These are phyloP conservation scores for Pestalotiopsis sp. DNA, from an alignment of 2,329 filamentous ascomycete species.

Conservation along the genomic window DNA sequence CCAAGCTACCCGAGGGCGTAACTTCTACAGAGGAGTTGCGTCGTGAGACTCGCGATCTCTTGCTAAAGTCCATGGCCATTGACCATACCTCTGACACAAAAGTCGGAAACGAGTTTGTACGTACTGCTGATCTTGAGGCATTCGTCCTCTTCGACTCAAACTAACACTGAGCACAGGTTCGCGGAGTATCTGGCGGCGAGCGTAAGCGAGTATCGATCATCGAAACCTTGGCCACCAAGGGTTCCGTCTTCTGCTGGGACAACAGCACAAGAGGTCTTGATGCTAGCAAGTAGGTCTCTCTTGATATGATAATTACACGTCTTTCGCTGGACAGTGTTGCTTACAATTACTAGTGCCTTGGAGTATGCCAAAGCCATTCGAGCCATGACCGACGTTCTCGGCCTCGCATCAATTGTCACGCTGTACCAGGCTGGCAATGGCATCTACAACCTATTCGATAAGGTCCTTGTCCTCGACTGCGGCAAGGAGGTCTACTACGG, in stretches of 20 bases:
- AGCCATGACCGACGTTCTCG: slow-evolving; percentile 15
- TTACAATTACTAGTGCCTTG: slow-evolving; percentile 43
- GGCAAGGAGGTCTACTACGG: slow-evolving; percentile 70
- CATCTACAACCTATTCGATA: slow-evolving; percentile 72
- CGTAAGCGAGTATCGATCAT: slow-evolving; percentile 71
- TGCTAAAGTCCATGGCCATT: slow-evolving; percentile 52
- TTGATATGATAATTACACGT: not conserved
- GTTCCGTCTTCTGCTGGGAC: slow-evolving; percentile 67
- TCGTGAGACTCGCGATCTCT: slow-evolving; percentile 59
- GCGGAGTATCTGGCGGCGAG: slow-evolving; percentile 70
- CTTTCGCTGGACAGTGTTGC: not conserved
- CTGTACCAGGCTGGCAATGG: slow-evolving; percentile 72
- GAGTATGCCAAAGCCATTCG: slow-evolving; percentile 56
- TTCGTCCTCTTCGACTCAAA: not conserved
- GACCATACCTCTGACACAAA: slow-evolving; percentile 54
- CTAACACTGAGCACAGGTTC: slow-evolving; percentile 19
- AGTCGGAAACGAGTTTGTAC: slow-evolving; percentile 66
- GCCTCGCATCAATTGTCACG: slow-evolving; percentile 61
- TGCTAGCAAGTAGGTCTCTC: slow-evolving; percentile 54
- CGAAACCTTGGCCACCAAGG: slow-evolving; percentile 61
- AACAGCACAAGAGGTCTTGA: slow-evolving; percentile 69
- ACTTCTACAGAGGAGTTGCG: slow-evolving; percentile 3
- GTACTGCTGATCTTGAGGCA: not conserved
- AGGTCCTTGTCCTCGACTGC: slow-evolving; percentile 68
- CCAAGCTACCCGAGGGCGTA: slow-evolving; percentile 5